Conservation (phyloP, 768 basidiomycete genomes). For the Mycena rebaudengoi region DNA sequence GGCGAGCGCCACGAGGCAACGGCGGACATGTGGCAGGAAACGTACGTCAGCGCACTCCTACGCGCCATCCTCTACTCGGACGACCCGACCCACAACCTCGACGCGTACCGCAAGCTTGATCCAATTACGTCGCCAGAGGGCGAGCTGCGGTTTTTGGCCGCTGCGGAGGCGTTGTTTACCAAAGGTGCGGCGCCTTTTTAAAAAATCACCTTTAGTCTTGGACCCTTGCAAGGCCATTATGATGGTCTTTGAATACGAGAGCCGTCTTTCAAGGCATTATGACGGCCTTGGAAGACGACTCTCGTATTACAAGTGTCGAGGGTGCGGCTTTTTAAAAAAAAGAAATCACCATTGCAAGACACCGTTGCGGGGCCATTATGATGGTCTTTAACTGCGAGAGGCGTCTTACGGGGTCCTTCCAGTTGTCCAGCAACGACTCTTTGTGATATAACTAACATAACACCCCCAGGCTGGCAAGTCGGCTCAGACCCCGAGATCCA, state of each 20-base stretch:
- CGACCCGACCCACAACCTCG: conserved; percentile 89
- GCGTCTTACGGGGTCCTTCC: too few species aligned
- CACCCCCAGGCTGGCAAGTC: conserved; percentile 98
- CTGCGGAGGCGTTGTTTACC: conserved; percentile 86
- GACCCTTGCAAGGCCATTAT: too few species aligned
- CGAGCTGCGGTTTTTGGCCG: conserved; percentile 89
- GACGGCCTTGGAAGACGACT: too few species aligned
- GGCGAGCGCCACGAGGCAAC: conserved; percentile 96
- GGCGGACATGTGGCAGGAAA: conserved; percentile 95
- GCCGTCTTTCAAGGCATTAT: too few species aligned
- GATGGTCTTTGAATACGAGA: too few species aligned
- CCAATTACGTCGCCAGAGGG: conserved; percentile 91
- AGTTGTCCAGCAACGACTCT: too few species aligned
- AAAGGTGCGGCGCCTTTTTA: conserved; percentile 63
- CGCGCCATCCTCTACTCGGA: conserved; percentile 95
- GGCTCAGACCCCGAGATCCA: conserved; percentile 99
- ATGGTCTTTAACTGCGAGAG: too few species aligned
- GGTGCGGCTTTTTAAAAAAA: too few species aligned
- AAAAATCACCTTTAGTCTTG: too few species aligned
- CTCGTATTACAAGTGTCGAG: too few species aligned
- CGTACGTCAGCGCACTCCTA: conserved; percentile 92
- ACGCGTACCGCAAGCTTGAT: conserved; percentile 95
- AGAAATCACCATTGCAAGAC: background rate
- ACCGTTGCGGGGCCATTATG: too few species aligned
- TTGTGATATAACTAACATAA: too few species aligned